A percentile compares a stretch with the other conserved stretches of the same genome.
Evolutionary conservation across 345 rosid genomes (phyloP).

Genomic region (Laguncularia racemosa): DNA sequence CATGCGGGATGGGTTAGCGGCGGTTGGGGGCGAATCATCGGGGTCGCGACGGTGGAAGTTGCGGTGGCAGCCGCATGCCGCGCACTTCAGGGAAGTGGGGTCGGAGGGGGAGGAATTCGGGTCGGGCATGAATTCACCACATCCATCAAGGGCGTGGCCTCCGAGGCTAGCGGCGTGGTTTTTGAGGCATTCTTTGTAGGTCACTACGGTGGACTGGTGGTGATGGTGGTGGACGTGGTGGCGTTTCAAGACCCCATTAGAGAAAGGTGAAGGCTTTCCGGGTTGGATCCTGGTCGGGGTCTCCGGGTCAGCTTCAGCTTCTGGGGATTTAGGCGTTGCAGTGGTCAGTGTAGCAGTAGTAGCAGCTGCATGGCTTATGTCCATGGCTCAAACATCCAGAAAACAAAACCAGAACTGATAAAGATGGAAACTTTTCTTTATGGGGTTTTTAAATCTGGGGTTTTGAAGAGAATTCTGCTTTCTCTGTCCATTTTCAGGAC

Average conservation of each 20-base stretch:
- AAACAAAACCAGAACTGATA: background rate
- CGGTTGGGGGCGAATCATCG: background rate
- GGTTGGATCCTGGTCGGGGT: slow-evolving; percentile 17
- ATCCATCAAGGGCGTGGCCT: slow-evolving; percentile 46
- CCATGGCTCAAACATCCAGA: slow-evolving; percentile 21
- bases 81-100: slow-evolving; percentile 29
- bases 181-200: slow-evolving; percentile 2
- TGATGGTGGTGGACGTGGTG: slow-evolving; percentile 4
- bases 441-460: too few species aligned
- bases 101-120: slow-evolving; percentile 9
- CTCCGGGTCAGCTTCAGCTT: slow-evolving; percentile 16
- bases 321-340: slow-evolving; percentile 17
- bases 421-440: background rate
- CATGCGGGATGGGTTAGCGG: slow-evolving; percentile 2
- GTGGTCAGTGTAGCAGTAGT: background rate
- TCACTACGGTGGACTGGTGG: background rate
- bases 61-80: slow-evolving; percentile 52
- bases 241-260: slow-evolving; percentile 18
- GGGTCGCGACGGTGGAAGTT: slow-evolving; percentile 38
- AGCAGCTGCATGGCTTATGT: background rate
- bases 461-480: background rate
- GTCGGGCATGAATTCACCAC: slow-evolving; percentile 48
- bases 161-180: slow-evolving; percentile 52
- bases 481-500: background rate
- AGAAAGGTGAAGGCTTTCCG: slow-evolving; percentile 13